These are phyloP conservation scores for Fraxinus albicans DNA, from an alignment of 305 asterid genomes.

Conservation along the genomic window DNA sequence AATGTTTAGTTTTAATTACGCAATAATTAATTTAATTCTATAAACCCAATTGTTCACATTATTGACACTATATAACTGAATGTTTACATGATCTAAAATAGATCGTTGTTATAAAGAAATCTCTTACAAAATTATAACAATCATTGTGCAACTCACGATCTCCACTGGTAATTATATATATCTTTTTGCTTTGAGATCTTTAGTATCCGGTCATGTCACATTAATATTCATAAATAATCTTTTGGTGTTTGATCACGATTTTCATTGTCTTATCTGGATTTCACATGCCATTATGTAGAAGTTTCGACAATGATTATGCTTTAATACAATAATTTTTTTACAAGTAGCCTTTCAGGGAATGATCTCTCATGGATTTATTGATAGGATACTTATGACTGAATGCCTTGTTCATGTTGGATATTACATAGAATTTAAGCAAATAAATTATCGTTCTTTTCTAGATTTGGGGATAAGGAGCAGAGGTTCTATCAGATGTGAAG, in stretches of 20 bases:
- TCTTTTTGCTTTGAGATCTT: background rate
- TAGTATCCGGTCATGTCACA: background rate
- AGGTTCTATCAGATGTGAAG: slow-evolving; percentile 27
- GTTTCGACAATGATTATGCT: background rate
- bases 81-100: no score
- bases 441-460: slow-evolving; percentile 12
- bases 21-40: no score
- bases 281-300: background rate
- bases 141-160: no score
- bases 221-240: background rate
- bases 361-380: background rate
- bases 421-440: background rate
- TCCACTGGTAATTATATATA: no score
- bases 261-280: no score
- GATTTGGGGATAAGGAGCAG: slow-evolving; percentile 32
- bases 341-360: background rate
- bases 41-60: no score
- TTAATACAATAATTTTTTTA: no score
- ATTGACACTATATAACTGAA: no score
- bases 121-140: no score
- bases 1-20: no score
- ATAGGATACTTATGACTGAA: background rate
- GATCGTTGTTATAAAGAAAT: no score
- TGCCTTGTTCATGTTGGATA: background rate
- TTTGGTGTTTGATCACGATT: no score